Evolutionary conservation across 371 early-diverging fungal genomes (phyloP), one percentile per base, ranked within the genome.

Genomic region (Funneliformis caledonium): DNA sequence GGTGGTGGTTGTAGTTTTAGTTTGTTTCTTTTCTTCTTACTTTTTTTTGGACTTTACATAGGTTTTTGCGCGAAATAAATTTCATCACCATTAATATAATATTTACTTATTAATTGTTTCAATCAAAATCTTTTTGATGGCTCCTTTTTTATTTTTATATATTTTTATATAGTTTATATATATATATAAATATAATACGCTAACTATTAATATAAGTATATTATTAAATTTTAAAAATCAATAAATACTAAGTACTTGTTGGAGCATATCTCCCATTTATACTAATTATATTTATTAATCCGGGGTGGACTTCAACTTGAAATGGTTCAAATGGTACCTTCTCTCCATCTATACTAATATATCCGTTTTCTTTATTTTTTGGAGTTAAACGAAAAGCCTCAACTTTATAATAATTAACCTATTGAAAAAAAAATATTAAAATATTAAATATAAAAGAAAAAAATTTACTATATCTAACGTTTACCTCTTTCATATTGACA

Each of bases 281-380:
- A 45, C 88, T 87, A 42, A 91, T 70, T 6, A 91, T 86, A 68
- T 84, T 86, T 16, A 85, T 85, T 19, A 91, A 80, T 19, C 85
- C 83, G 60, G 87, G 88, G 81, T 90, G 90, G 10, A 89, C 90
- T 70, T 92, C 88, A 7, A 90, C 90, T 78, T 92, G 92, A 75
- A 90, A 90, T 4, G 90, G 88, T 43, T 87, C 86, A 26, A 84
- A 84, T 7, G 89, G 88, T 22, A 88, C 88, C 76, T 88, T 90
- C 52, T 92, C 92, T 22, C 92, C 92, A 83, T 92, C 92, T 65
- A 92, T 88, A 2, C 91, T 87, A 5, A 92, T 85, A 76, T 86
- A 91, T 0, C 87, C 87, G 22, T 82, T 82, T 33, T 84, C 76
- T n/a, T 83, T 83, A 10, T 83, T 73, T 14, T 86, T 81, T 1